Base-by-base conservation (phyloP, 2,329 filamentous ascomycete genomes). In the Plenodomus biglobosus region DNA sequence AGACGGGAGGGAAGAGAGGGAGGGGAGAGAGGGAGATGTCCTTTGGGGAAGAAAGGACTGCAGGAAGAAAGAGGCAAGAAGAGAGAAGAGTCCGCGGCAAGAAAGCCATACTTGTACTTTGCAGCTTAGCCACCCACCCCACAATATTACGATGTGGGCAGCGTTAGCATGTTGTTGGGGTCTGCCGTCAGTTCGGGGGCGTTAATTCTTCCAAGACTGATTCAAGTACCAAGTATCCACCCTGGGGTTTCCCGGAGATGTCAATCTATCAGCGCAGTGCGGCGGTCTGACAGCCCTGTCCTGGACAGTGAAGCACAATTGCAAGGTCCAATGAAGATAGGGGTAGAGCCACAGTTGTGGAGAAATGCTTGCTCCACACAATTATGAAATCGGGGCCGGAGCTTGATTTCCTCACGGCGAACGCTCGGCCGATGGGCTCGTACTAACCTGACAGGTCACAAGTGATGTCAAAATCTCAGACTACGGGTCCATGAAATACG, bases 141-240 rank as follows among this genome's bases (percentile, higher is more conserved):
- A 62, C 58, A 61, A 54, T 52, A 55, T 50, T 38, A 51, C 46
- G 42, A 35, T 58, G 54, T 59, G 58, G 52, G 39, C 37, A 42
- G 27, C 27, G 27, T 32, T 32, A 32, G 27, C 6, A 32, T 24
- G 30, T 42, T 35, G 27, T 44, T 35, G 24, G 38, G 44, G 48
- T 38, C 36, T 35, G 30, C 36, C 44, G 42, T 39, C 38, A 42
- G 43, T 10, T 40, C 38, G 32, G 21, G n/a, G 32, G 48, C 50
- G 40, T 24, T 40, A 47, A n/a, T n/a, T 50, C 37, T 19, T 27
- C 38, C 34, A 27, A 20, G 39, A 30, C 18, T 15, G 4, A 6
- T n/a, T 37, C 17, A 6, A 32, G 27, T 32, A 32, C 6, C 15
- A 6, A 11, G 39, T 40, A 48, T 50, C 56, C 51, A 51, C 49